Evolutionary conservation across 2,329 filamentous ascomycete genomes (phyloP).

Genomic region (Blastomyces parvus): DNA sequence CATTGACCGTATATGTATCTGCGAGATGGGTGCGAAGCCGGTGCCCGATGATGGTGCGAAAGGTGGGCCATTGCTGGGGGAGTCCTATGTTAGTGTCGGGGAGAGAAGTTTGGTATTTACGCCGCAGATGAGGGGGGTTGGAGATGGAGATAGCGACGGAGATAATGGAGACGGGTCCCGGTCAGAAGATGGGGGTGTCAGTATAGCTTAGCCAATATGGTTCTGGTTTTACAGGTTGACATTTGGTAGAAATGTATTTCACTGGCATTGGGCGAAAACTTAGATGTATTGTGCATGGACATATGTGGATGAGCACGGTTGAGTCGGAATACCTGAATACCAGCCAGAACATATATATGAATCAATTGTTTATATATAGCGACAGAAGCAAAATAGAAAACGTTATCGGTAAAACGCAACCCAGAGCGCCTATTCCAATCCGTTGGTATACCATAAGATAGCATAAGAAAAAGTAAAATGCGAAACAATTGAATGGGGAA

Average conservation of each 20-base stretch:
- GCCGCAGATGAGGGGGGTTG: neutral
- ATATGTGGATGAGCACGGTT: neutral
- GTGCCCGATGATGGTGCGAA: conserved; percentile 34
- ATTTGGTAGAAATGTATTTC: neutral
- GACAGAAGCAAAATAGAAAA: neutral
- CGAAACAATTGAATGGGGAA: neutral
- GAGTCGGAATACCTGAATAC: neutral
- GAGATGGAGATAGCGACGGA: neutral
- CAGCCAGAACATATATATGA: neutral
- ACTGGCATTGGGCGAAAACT: too few relatives aligned
- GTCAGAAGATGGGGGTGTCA: conserved; percentile 3
- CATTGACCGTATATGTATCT: conserved; percentile 66
- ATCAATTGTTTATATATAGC: neutral
- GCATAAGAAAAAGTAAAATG: neutral
- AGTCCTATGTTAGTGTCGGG: conserved; percentile 45
- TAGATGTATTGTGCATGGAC: too few relatives aligned
- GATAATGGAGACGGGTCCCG: neutral
- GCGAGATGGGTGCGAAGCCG: conserved; percentile 76
- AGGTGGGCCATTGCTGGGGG: conserved; percentile 40
- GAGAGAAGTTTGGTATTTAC: conserved; percentile 24
- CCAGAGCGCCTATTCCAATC: neutral
- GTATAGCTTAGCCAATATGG: neutral
- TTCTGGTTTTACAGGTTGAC: neutral
- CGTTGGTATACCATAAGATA: neutral
- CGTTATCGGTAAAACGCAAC: neutral